Base-by-base conservation (phyloP, 768 basidiomycete species). In the Pulveroboletus sp. region DNA sequence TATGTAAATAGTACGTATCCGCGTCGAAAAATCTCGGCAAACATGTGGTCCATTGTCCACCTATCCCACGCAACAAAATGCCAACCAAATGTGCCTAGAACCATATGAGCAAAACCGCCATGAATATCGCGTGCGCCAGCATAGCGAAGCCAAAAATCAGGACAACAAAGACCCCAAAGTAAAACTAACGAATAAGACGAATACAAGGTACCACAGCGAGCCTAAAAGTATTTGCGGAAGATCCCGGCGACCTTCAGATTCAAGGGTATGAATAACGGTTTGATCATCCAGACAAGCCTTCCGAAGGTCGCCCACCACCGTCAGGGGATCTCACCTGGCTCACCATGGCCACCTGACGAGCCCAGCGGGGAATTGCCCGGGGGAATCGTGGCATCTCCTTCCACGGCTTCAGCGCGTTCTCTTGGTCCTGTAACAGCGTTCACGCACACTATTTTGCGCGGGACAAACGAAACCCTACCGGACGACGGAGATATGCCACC, bases 271-370 rank as follows among this genome's bases (percentile, higher is more conserved):
- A 72, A 60, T 47, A 72, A 52, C 43, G 71, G 72, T 60, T 66
- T 65, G 54, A 70, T 68, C 50, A 75, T 64, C 72, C 69, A 74
- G 53, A 68, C 67, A 58, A 75, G 63, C 55, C 61, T 62, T 67
- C 74, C 68, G 61, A 76, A 70, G 68, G 74, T 70, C 74, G 74
- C 74, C 75, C 74, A 71, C 72, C 65, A 73, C 69, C 73, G 74
- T 76, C 74, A 76, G 60, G 73, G 71, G 52, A 40, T 54, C 57
- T 55, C 49, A 39, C 43, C 59, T 32, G 47, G 48, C 47, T 52
- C 60, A 35, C 55, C 40, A 8, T 52, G 51, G 15, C 47, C 49
- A 41, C 37, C 61, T n/a, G 50, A 37, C 43, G 51, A 28, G 36
- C 44, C 46, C 46, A 52, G 12, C 27, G 42, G 38, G 9, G 50